Conservation (phyloP, 2,329 filamentous ascomycete genomes). For the Aspergillus nomiae region DNA sequence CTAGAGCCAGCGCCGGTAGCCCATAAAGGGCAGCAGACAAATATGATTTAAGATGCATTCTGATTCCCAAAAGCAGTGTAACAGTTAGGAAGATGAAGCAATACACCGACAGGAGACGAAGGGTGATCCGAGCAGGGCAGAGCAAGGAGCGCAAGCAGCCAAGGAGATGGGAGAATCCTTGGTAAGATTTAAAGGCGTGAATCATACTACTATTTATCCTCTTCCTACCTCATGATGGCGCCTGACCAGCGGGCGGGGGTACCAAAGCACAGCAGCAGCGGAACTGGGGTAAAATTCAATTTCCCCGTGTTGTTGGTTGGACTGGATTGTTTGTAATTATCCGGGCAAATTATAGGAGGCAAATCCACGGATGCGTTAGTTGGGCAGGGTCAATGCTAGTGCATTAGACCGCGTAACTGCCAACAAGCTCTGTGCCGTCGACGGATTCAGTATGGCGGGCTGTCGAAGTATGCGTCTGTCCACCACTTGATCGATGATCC, state of each 20-base stretch:
- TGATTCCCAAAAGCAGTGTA: slow-evolving; percentile 31
- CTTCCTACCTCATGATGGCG: slow-evolving; percentile 22
- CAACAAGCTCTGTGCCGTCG: neutral
- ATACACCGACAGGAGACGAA: slow-evolving; percentile 31
- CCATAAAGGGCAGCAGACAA: slow-evolving; percentile 36
- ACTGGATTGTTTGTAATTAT: slow-evolving; percentile 17
- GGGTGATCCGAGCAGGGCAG: slow-evolving; percentile 31
- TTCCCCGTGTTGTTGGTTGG: slow-evolving; percentile 20
- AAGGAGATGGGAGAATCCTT: slow-evolving; percentile 22
- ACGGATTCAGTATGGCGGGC: slow-evolving; percentile 1
- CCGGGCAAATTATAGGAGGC: slow-evolving; percentile 15
- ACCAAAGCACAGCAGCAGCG: slow-evolving; percentile 15
- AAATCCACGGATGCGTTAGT: slow-evolving; percentile 3
- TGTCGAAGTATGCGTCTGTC: slow-evolving; percentile 7
- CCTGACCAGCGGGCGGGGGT: slow-evolving; percentile 22
- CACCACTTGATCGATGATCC: slow-evolving; percentile 3
- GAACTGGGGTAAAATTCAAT: slow-evolving; percentile 17
- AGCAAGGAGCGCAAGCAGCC: slow-evolving; percentile 29
- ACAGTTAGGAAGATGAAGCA: slow-evolving; percentile 32
- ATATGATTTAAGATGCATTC: slow-evolving; percentile 40
- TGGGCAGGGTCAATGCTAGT: neutral
- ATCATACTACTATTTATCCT: slow-evolving; percentile 20
- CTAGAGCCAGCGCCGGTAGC: slow-evolving; percentile 31
- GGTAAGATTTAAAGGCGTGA: slow-evolving; percentile 18
- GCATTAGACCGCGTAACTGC: slow-evolving; percentile 1